Percentiles rank a stretch among this genome's conserved stretches.
phyloP scores from a whole-genome alignment of 2,329 filamentous ascomycete genomes.

The Colletotrichum sp. region DNA sequence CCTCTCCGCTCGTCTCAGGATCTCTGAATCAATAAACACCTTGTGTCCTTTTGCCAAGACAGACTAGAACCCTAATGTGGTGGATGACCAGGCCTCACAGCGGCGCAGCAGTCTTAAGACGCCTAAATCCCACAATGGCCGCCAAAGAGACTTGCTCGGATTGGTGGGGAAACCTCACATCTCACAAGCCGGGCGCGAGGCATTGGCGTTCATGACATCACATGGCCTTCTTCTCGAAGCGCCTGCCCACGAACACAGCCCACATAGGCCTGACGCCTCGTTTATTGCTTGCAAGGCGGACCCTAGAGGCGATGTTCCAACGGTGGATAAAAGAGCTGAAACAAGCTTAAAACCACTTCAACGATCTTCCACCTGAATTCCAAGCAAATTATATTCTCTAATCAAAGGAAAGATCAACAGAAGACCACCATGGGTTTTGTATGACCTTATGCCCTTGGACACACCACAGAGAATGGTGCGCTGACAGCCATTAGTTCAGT shows the following conservation, averaged over 20 bases:
- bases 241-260: not conserved
- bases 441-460: not conserved
- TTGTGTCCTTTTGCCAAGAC: not conserved
- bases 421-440: not conserved
- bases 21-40: not conserved
- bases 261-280: rapidly evolving
- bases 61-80: not conserved
- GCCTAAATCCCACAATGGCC: not conserved
- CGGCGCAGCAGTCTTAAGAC: not conserved
- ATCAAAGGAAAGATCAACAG: not conserved
- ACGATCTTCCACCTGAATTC: not conserved
- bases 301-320: not conserved
- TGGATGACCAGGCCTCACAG: not conserved
- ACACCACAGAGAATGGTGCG: rapidly evolving
- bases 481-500: not conserved
- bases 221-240: not conserved
- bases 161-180: not conserved
- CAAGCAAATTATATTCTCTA: not conserved
- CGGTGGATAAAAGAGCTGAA: not conserved
- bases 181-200: not conserved
- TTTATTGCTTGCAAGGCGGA: not conserved
- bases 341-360: not conserved
- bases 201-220: not conserved
- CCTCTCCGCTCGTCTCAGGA: not conserved
- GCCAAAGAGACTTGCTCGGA: not conserved